Percentiles rank a stretch among this genome's conserved stretches.
Evolutionary conservation across 129 eudicot genomes (phyloP).

Genomic region (Lonicera japonica): DNA sequence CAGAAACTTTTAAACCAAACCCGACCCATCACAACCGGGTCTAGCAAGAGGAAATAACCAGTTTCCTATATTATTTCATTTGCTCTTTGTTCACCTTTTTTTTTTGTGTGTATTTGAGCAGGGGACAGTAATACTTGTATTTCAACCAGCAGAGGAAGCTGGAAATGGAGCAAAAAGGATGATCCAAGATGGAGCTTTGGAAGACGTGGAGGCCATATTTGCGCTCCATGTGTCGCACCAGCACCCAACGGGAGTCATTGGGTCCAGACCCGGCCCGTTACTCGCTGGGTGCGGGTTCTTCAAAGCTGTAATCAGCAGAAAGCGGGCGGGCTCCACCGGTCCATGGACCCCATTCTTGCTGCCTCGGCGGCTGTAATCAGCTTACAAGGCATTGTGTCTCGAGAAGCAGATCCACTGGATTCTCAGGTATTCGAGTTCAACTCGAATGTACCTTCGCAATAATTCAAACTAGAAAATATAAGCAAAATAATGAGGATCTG

Average conservation of each 20-base stretch:
- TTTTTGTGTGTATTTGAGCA: background rate
- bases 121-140: slow-evolving; percentile 82
- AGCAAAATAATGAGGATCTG: too few species aligned
- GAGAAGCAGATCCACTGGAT: slow-evolving; percentile 83
- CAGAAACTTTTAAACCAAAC: too few species aligned
- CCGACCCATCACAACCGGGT: too few species aligned
- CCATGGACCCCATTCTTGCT: slow-evolving; percentile 56
- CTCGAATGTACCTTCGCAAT: too few species aligned
- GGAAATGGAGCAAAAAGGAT: slow-evolving; percentile 89
- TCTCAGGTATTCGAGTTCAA: slow-evolving; percentile 76
- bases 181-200: slow-evolving; percentile 76
- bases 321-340: slow-evolving; percentile 16
- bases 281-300: slow-evolving; percentile 89
- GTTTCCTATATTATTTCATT: too few species aligned
- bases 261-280: slow-evolving; percentile 84
- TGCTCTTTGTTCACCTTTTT: too few species aligned
- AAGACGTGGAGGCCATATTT: slow-evolving; percentile 77
- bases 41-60: too few species aligned
- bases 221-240: slow-evolving; percentile 72
- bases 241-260: slow-evolving; percentile 56
- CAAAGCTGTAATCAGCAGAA: slow-evolving; percentile 45
- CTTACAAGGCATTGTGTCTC: slow-evolving; percentile 80
- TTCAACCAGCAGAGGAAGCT: slow-evolving; percentile 98
- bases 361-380: slow-evolving; percentile 85
- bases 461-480: too few species aligned